Base-by-base conservation (phyloP, 148 eudicot genomes). In the Chenopodium quinoa region DNA sequence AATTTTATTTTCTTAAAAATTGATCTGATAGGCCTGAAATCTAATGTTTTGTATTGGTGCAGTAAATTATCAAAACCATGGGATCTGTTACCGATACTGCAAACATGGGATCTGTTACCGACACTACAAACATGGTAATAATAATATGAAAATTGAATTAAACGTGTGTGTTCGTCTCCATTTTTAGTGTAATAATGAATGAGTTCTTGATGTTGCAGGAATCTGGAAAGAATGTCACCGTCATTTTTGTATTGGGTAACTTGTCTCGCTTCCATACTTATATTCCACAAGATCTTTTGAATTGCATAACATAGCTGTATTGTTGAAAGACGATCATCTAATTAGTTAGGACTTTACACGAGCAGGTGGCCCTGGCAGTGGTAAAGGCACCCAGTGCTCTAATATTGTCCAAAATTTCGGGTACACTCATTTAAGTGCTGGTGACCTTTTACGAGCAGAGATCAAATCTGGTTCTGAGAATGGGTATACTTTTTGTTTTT, bases 391-490 rank as follows among this genome's bases (percentile, higher is more conserved):
- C 68, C 90, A 88, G 67, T 88, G 90, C 70, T 62, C 88, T 34
- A 84, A 88, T 32, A 88, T 88, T 68, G 90, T 86, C 40, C 11
- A 76, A 40, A 66, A 84, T 40, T 88, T 86, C 75, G 90, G 90
- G 69, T 88, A 84, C 84, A 84, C 84, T n/a, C 90, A 88, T 80
- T 88, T 88, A 74, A 88, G 90, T 84, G 90, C 90, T 69, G 90
- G 90, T 2, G 90, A 88, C 67, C 88, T 88, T 63, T 73, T 88
- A 63, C 81, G 88, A 32, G 90, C 90, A 34, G 90, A 88, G 82
- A 82, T 86, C 66, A 88, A 86, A 77, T 86, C 86, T 68, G 90
- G 87, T 58, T 86, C 88, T 77, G 90, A 83, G 85, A 85, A 88
- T 79, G 90, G 88, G 90, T 88, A 85, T 48, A 37, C 67, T 68